phyloP scores from a whole-genome alignment of 441 rosid species.

The Croton laevigatus region DNA sequence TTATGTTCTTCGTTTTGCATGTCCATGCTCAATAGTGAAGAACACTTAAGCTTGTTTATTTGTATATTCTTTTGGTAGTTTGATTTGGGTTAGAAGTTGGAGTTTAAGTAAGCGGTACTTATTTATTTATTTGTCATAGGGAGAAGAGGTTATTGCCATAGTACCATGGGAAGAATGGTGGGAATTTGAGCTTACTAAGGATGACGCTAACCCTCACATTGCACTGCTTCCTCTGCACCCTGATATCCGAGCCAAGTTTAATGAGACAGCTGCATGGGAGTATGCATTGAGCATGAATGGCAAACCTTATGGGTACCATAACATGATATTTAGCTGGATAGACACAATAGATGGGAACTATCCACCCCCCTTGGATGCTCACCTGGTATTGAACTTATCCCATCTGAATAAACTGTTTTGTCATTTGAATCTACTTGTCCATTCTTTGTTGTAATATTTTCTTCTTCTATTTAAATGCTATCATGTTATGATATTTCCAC shows the following conservation, averaged over 20 bases:
- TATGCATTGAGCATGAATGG: slow-evolving; percentile 89
- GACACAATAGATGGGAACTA: slow-evolving; percentile 80
- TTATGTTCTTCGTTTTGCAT: neutral
- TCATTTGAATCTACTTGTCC: neutral
- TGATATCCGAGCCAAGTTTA: slow-evolving; percentile 75
- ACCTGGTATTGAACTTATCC: slow-evolving; percentile 54
- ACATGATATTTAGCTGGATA: slow-evolving; percentile 99
- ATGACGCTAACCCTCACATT: slow-evolving; percentile 84
- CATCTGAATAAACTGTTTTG: slow-evolving; percentile 4
- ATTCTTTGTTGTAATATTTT: slow-evolving; percentile 1
- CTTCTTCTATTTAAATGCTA: neutral
- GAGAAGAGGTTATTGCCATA: slow-evolving; percentile 77
- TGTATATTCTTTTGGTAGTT: neutral
- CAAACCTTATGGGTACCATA: slow-evolving; percentile 91
- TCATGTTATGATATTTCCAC: neutral
- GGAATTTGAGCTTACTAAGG: slow-evolving; percentile 87
- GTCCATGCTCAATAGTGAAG: neutral
- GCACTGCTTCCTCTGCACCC: slow-evolving; percentile 93
- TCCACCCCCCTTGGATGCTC: slow-evolving; percentile 95
- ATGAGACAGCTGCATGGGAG: slow-evolving; percentile 95
- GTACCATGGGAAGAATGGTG: slow-evolving; percentile 99
- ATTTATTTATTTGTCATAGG: slow-evolving; percentile 39
- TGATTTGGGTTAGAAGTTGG: neutral
- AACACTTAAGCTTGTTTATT: neutral
- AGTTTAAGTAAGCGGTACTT: slow-evolving; percentile 9